A percentile compares a stretch with the other conserved stretches of the same genome.
Evolutionary conservation across 495 filamentous ascomycete genomes (phyloP).

Genomic region (Podospora australis): DNA sequence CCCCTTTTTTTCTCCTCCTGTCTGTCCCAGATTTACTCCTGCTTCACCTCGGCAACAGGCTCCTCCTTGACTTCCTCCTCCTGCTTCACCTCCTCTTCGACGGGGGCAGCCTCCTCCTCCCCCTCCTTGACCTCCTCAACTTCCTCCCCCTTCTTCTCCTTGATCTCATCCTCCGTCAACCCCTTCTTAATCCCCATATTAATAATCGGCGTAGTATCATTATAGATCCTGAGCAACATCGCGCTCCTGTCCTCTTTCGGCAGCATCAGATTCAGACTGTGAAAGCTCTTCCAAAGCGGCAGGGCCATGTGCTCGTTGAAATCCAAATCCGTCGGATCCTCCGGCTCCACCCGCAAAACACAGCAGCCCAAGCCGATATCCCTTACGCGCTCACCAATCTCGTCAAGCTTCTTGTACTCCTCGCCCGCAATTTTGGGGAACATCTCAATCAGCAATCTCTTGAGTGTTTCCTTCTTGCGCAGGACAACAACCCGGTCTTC

Average conservation of each 20-base stretch:
- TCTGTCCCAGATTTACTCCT: too few species aligned
- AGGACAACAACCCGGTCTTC: conserved; percentile 66
- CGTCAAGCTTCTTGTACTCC: conserved; percentile 68
- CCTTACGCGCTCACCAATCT: conserved; percentile 78
- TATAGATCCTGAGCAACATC: conserved; percentile 85
- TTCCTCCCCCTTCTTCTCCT: conserved; percentile 11
- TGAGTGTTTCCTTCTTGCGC: conserved; percentile 67
- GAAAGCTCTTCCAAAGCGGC: conserved; percentile 83
- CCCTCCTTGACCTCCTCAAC: conserved; percentile 7
- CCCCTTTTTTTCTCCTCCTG: too few species aligned
- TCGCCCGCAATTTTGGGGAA: conserved; percentile 72
- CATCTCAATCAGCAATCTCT: conserved; percentile 81
- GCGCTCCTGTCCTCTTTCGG: conserved; percentile 92
- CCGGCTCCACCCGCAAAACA: conserved; percentile 73
- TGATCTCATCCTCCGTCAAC: conserved; percentile 20
- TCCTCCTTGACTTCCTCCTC: not conserved
- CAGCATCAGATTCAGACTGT: conserved; percentile 89
- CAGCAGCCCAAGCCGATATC: conserved; percentile 87
- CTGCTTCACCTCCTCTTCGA: conserved; percentile 4
- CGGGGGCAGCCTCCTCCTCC: conserved; percentile 14
- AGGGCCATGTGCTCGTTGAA: conserved; percentile 78
- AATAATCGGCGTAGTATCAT: conserved; percentile 70
- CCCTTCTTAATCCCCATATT: conserved; percentile 47
- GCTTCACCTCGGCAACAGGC: conserved; percentile 4
- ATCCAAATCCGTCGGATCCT: conserved; percentile 53